Evolutionary conservation across 345 rosid species (phyloP).

Genomic region (Citrus sp.): DNA sequence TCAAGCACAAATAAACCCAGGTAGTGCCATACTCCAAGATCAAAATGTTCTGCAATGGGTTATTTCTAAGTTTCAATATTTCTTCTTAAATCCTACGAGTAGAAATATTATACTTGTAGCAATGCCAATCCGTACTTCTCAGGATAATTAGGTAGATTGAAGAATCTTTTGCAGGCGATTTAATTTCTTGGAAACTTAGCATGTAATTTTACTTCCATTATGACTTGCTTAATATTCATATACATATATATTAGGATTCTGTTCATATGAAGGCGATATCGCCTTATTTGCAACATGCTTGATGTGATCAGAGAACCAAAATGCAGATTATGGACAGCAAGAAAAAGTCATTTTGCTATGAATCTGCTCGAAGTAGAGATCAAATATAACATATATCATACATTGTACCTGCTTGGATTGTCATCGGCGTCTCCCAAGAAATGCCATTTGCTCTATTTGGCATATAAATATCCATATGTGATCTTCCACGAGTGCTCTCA

Average conservation of each 20-base stretch:
- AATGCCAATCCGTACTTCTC: background rate
- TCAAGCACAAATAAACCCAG: background rate
- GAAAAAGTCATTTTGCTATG: background rate
- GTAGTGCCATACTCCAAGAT: slow-evolving; percentile 8
- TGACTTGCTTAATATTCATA: background rate
- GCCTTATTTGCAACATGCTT: background rate
- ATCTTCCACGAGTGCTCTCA: background rate
- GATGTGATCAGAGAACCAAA: background rate
- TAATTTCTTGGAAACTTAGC: background rate
- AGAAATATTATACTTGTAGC: background rate
- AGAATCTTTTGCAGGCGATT: background rate
- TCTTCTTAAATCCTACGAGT: background rate
- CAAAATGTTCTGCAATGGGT: background rate
- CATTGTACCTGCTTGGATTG: background rate
- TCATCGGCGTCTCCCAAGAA: slow-evolving; percentile 4
- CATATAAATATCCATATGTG: background rate
- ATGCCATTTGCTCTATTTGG: background rate
- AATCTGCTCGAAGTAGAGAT: background rate
- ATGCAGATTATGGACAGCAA: background rate
- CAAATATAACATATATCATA: background rate
- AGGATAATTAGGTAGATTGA: background rate
- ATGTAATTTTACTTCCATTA: background rate
- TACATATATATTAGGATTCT: too few relatives aligned
- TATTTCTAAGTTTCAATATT: background rate
- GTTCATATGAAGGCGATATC: too few relatives aligned